phyloP scores from a whole-genome alignment of 768 basidiomycete species.

The Auricularia heimuer region DNA sequence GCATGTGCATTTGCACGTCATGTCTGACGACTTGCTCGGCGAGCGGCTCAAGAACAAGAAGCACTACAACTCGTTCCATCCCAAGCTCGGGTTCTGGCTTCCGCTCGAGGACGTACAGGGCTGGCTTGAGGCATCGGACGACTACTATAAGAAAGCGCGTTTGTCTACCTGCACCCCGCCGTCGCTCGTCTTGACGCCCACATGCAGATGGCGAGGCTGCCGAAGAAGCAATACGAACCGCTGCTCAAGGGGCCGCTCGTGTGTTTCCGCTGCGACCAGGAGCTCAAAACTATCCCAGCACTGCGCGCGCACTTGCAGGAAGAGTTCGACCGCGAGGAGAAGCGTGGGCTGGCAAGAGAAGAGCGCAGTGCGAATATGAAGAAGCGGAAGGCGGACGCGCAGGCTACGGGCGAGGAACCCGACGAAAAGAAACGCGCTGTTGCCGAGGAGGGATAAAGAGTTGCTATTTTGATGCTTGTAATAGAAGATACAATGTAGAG shows the following conservation, averaged over 20 bases:
- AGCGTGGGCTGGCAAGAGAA: constrained; percentile 1
- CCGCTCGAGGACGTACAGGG: constrained; percentile 65
- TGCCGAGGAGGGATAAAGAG: neutral
- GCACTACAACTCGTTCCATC: constrained; percentile 88
- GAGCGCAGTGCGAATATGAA: neutral
- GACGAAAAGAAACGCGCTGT: neutral
- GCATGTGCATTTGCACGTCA: constrained; percentile 77
- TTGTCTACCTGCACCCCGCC: neutral
- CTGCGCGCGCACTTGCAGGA: constrained; percentile 67
- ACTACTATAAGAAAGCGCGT: constrained; percentile 44
- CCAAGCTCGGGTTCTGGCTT: constrained; percentile 70
- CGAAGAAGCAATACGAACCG: constrained; percentile 46
- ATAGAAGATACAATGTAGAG: neutral
- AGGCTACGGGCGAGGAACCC: neutral
- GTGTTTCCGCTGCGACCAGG: constrained; percentile 61
- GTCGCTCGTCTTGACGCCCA: neutral
- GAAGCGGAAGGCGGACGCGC: neutral
- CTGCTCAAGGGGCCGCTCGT: constrained; percentile 55
- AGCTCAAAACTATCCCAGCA: constrained; percentile 60
- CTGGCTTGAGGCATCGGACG: constrained; percentile 65
- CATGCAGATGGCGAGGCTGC: constrained; percentile 43
- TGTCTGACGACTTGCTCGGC: constrained; percentile 69
- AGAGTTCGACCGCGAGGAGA: constrained; percentile 50
- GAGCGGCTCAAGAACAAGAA: constrained; percentile 73
- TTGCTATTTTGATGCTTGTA: neutral